These are phyloP conservation scores for Candida germanica DNA, from an alignment of 805 yeast genomes.

Conservation along the genomic window DNA sequence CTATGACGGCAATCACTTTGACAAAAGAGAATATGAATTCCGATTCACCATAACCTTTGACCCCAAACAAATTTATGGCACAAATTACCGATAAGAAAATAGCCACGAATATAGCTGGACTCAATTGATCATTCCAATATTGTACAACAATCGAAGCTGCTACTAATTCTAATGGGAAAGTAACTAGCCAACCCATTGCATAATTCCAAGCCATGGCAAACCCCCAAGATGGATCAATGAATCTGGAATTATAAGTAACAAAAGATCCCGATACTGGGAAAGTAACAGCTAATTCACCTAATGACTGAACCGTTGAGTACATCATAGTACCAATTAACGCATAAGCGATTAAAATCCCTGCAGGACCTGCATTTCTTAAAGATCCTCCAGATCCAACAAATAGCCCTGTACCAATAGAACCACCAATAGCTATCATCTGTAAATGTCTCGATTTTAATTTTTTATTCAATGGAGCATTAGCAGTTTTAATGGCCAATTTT, in stretches of 20 bases:
- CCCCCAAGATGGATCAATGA: conserved; percentile 62
- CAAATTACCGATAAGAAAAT: conserved; percentile 49
- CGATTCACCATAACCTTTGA: conserved; percentile 57
- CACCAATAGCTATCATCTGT: conserved; percentile 72
- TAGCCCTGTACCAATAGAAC: conserved; percentile 84
- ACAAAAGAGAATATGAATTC: conserved; percentile 64
- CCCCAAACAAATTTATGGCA: conserved; percentile 47
- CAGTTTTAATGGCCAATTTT: conserved; percentile 39
- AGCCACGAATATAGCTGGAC: conserved; percentile 61
- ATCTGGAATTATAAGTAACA: conserved; percentile 57
- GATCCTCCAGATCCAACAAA: conserved; percentile 73
- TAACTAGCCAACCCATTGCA: conserved; percentile 53
- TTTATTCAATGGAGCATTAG: conserved; percentile 49
- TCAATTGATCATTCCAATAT: conserved; percentile 52
- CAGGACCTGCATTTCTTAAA: conserved; percentile 68
- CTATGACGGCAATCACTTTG: conserved; percentile 61
- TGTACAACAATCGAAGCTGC: conserved; percentile 56
- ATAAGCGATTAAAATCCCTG: conserved; percentile 61
- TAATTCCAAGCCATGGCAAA: conserved; percentile 58
- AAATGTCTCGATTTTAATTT: conserved; percentile 62
- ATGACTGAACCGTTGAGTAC: conserved; percentile 50
- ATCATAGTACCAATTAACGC: conserved; percentile 55
- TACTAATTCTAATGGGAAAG: conserved; percentile 57
- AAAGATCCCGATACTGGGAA: conserved; percentile 69
- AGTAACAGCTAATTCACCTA: conserved; percentile 60